Base-by-base conservation (phyloP, 768 basidiomycete genomes). In the Rhodotorula paludigena region DNA sequence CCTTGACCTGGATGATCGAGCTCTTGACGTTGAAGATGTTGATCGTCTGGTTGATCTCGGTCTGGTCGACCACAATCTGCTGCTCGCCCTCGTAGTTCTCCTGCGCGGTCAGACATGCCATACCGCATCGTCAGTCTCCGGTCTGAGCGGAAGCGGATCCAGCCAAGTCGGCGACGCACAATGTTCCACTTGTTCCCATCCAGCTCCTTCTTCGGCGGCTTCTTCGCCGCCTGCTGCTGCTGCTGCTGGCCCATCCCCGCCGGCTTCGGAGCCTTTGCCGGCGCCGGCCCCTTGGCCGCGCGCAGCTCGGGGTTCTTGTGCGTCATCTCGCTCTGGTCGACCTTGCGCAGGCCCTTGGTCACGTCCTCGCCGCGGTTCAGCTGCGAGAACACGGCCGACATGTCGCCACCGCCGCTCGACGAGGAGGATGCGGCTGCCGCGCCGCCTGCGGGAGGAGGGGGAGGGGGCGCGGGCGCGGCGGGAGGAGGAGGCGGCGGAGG, bases 311-410 rank as follows among this genome's bases (percentile, higher is more conserved):
- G 94, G 75, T 99, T 98, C 83, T 99, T 98, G 82, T 99, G 96
- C 6, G 92, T 97, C 92, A 94, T 93, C 78, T 97, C 88, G 70
- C 89, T 92, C 81, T 86, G 88, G 77, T 92, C 90, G 36, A 99
- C 96, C 78, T 96, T 97, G 73, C 88, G 86, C 74, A 99, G 78
- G 18, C 89, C 87, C 76, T 89, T 89, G 11, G 94, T 98, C 41
- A 99, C 87, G 8, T 87, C 86, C 69, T 86, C 89, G 1, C 94
- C 93, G 48, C 87, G 84, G 76, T 97, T 97, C 53, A 99, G 80
- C 61, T 91, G 85, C 3, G 92, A 90, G 63, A 99, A 93, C 33
- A 99, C 89, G 8, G 89, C 89, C 10, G 69, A 71, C 61, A 79
- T 75, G 57, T 77, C 77, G 28, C 72, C 74, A 18, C 85, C 85